phyloP scores from a whole-genome alignment of 805 yeast genomes.

The Nakazawaea anatomiae region DNA sequence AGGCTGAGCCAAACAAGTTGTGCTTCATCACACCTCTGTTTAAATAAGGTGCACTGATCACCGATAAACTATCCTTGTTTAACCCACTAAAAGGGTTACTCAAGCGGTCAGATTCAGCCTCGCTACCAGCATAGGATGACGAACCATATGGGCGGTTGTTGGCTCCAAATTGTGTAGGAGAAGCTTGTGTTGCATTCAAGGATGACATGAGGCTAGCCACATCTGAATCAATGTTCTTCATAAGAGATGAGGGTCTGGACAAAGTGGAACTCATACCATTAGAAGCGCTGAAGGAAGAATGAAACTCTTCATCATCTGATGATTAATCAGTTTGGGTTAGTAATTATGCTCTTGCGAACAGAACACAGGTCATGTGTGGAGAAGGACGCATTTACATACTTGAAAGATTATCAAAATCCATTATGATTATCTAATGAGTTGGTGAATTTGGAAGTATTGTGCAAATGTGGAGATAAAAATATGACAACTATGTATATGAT shows the following conservation, averaged over 20 bases:
- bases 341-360: background rate
- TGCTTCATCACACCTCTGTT: constrained; percentile 24
- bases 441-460: too few species aligned
- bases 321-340: background rate
- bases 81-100: constrained; percentile 33
- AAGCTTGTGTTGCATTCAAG: constrained; percentile 16
- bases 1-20: constrained; percentile 50
- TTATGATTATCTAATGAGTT: background rate
- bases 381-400: background rate
- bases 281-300: constrained; percentile 5
- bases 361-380: background rate
- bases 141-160: constrained; percentile 14
- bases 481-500: too few species aligned
- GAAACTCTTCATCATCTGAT: constrained; percentile 7
- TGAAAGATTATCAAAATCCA: constrained; percentile 10
- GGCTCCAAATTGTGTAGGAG: constrained; percentile 7
- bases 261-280: background rate
- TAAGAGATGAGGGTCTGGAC: background rate
- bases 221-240: constrained; percentile 14
- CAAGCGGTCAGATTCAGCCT: constrained; percentile 31
- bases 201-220: constrained; percentile 28
- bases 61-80: constrained; percentile 41
- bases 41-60: constrained; percentile 35
- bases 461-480: too few species aligned
- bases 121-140: constrained; percentile 25